Evolutionary conservation across 352 stramenopile genomes (phyloP).

Genomic region (Pythium coloratum): DNA sequence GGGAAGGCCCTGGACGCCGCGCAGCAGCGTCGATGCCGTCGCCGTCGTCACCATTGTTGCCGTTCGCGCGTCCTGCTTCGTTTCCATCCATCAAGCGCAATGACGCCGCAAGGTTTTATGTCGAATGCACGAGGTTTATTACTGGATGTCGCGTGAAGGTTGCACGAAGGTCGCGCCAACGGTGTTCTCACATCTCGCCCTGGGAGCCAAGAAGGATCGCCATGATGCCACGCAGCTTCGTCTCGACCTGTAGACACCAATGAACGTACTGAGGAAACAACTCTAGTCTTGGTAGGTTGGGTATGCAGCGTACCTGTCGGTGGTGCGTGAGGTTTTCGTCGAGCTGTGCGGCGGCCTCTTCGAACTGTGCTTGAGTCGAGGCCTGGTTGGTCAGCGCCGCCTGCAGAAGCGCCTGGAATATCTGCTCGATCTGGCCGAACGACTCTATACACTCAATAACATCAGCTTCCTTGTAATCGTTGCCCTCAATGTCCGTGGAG

Average conservation of each 20-base stretch:
- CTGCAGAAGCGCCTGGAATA: constrained; percentile 24
- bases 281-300: too few relatives aligned
- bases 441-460: neutral
- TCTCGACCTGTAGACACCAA: constrained; percentile 16
- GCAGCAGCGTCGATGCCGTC: constrained; percentile 14
- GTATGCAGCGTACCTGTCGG: constrained; percentile 16
- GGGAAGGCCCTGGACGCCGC: constrained; percentile 6
- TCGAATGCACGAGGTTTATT: constrained; percentile 15
- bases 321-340: constrained; percentile 21
- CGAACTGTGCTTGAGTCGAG: constrained; percentile 16
- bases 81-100: constrained; percentile 3
- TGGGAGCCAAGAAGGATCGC: constrained; percentile 21
- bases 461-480: neutral
- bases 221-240: constrained; percentile 28
- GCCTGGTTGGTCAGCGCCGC: constrained; percentile 6
- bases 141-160: constrained; percentile 8
- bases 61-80: neutral
- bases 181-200: constrained; percentile 14
- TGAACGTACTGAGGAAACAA: too few relatives aligned
- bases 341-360: constrained; percentile 7
- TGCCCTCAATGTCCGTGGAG: constrained; percentile 7
- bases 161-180: constrained; percentile 22
- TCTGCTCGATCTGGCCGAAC: constrained; percentile 34
- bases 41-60: constrained; percentile 1
- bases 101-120: constrained; percentile 5